Conservation (phyloP, 1,284 basidiomycete species). For the Sporisorium exsertum region DNA sequence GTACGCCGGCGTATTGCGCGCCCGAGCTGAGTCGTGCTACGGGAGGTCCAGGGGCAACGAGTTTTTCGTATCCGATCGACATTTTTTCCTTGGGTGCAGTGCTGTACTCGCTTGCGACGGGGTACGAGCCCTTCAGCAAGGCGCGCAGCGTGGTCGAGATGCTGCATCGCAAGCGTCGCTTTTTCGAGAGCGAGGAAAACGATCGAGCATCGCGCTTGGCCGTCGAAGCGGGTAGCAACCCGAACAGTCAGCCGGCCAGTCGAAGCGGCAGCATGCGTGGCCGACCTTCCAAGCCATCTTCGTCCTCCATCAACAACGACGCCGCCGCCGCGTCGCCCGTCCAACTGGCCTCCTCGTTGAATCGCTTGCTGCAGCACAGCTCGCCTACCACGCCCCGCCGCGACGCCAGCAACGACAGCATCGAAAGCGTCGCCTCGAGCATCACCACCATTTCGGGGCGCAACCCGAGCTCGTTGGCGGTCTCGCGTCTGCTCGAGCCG, state of each 20-base stretch:
- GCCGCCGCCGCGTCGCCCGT: slow-evolving; percentile 13
- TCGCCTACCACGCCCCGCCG: slow-evolving; percentile 5
- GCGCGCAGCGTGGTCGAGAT: slow-evolving; percentile 64
- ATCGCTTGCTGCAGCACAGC: slow-evolving; percentile 15
- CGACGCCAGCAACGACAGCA: slow-evolving; percentile 55
- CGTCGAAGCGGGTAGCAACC: slow-evolving; percentile 49
- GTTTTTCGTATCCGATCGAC: slow-evolving; percentile 62
- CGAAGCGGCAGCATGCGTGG: slow-evolving; percentile 50
- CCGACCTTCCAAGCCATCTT: slow-evolving; percentile 12
- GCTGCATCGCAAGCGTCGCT: slow-evolving; percentile 61
- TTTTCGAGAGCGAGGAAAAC: slow-evolving; percentile 65
- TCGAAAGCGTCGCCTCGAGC: slow-evolving; percentile 57
- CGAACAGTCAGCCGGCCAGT: slow-evolving; percentile 38
- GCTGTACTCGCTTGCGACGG: slow-evolving; percentile 65
- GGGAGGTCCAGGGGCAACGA: slow-evolving; percentile 35
- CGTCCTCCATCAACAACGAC: slow-evolving; percentile 2
- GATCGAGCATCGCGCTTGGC: slow-evolving; percentile 56
- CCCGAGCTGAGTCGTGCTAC: slow-evolving; percentile 62
- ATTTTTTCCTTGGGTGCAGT: slow-evolving; percentile 65
- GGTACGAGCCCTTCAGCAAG: slow-evolving; percentile 60
- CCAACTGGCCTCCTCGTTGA: slow-evolving; percentile 22
- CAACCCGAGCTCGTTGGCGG: slow-evolving; percentile 25
- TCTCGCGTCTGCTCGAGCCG: slow-evolving; percentile 52
- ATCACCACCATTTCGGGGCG: slow-evolving; percentile 54
- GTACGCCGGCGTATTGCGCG: slow-evolving; percentile 66